Percentiles rank a stretch among this genome's conserved stretches.
These are phyloP conservation scores for Solidago caesia DNA, from an alignment of 129 eudicot genomes.

Conservation along the genomic window DNA sequence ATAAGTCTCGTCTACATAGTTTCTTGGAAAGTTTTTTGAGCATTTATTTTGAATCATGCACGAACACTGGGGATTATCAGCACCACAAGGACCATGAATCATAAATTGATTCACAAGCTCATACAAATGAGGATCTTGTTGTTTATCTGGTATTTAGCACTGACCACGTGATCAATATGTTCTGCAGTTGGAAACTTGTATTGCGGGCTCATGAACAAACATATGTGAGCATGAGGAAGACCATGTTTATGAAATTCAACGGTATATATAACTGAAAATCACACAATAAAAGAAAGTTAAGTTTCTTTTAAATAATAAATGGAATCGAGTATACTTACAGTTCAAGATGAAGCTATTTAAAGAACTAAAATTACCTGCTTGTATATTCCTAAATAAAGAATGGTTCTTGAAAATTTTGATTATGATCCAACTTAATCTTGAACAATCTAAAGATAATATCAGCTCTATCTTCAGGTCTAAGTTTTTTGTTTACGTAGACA, in stretches of 20 bases:
- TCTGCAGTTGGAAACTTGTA: neutral
- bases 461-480: neutral
- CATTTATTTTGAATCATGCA: neutral
- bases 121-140: neutral
- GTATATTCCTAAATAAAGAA: neutral
- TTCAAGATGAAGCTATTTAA: neutral
- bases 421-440: neutral
- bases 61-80: neutral
- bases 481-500: neutral
- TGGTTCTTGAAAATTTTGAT: neutral
- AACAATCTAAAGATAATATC: neutral
- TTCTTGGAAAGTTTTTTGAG: neutral
- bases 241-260: no score
- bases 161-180: neutral
- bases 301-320: no score
- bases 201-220: neutral
- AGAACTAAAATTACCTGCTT: neutral
- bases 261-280: neutral
- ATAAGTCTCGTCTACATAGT: neutral
- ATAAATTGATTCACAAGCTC: no score
- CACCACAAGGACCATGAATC: neutral
- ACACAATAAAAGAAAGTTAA: neutral
- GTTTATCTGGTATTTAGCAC: neutral
- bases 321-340: no score
- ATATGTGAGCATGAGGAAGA: neutral